Evolutionary conservation across 352 stramenopile genomes (phyloP), one percentile per base, ranked within the genome.

Genomic region (Pythium folliculosum): DNA sequence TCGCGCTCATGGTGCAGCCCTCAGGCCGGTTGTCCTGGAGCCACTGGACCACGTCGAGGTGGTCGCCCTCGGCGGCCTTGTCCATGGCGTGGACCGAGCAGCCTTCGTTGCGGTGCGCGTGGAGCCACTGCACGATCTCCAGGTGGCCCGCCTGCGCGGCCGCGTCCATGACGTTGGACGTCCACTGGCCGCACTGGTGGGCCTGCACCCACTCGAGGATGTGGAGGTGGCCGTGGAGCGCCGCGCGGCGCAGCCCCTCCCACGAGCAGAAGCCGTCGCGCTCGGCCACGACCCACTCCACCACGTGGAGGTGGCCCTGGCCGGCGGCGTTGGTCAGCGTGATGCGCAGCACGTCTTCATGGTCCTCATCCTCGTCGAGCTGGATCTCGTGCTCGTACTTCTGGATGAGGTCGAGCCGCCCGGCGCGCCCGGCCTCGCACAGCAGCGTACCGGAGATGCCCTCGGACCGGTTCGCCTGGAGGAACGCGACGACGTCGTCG

Each of bases 1-100:
- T 73, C 6, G 71, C 71, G 38, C 51, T 70, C 63, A 72, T 69
- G 1, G 71, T 72, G 58, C 71, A 77, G 27, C 68, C 71, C 63
- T 77, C 71, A 16, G 70, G 32, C 1, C 71, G 62, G 63, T 77
- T 74, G 10, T 57, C 62, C 13, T 77, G 62, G 13, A 77, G 63
- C 71, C 71, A 77, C 55, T 69, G 10, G 30, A 77, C 13, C 8
- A 77, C 38, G 1, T 77, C 67, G n/a, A 77, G 27, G 47, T 72
- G 60, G n/a, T 67, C 59, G 3, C 54, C 48, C 2, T 49, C 45
- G 7, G 69, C 63, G 9, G 69, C 69, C 35, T 60, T 55, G 52
- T 75, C 69, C 69, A 75, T 75, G 23, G 69, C 69, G 38, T 68
- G 60, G 47, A 69, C 57, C 12, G 58, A 63, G 32, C 69, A 75